Conservation (phyloP, 345 rosid species). For the Gynandropsis gynandra region DNA sequence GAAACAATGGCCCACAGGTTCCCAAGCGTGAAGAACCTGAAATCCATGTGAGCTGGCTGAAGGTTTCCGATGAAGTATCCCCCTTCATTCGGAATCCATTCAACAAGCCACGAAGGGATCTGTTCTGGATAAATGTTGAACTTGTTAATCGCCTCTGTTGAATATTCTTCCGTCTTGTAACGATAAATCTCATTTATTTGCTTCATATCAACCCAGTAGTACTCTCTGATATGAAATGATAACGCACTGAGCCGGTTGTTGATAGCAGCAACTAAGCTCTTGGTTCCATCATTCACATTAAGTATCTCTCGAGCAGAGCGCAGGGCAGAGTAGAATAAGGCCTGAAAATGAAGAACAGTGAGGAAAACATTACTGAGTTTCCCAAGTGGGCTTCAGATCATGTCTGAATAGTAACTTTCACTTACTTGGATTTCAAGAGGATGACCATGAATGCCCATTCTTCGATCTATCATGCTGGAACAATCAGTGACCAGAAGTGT, state of each 20-base stretch:
- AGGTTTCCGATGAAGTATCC: slow-evolving; percentile 90
- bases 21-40: slow-evolving; percentile 93
- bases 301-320: slow-evolving; percentile 93
- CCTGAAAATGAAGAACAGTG: slow-evolving; percentile 34
- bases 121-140: slow-evolving; percentile 97
- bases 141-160: slow-evolving; percentile 78
- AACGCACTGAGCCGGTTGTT: slow-evolving; percentile 83
- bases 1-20: slow-evolving; percentile 80
- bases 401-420: neutral
- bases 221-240: slow-evolving; percentile 85
- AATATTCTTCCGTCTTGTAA: slow-evolving; percentile 90
- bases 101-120: slow-evolving; percentile 90
- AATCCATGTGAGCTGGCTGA: slow-evolving; percentile 98
- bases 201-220: slow-evolving; percentile 80
- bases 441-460: slow-evolving; percentile 98
- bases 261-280: slow-evolving; percentile 71
- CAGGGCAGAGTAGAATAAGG: slow-evolving; percentile 80
- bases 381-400: neutral
- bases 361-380: too few relatives aligned
- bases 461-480: slow-evolving; percentile 93
- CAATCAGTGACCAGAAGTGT: slow-evolving; percentile 90
- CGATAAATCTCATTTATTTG: slow-evolving; percentile 92
- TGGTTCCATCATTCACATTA: slow-evolving; percentile 67
- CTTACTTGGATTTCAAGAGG: slow-evolving; percentile 96
- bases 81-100: slow-evolving; percentile 83